Evolutionary conservation across 2,329 filamentous ascomycete genomes (phyloP), one percentile per base, ranked within the genome.

Genomic region (Xylaria sp.): DNA sequence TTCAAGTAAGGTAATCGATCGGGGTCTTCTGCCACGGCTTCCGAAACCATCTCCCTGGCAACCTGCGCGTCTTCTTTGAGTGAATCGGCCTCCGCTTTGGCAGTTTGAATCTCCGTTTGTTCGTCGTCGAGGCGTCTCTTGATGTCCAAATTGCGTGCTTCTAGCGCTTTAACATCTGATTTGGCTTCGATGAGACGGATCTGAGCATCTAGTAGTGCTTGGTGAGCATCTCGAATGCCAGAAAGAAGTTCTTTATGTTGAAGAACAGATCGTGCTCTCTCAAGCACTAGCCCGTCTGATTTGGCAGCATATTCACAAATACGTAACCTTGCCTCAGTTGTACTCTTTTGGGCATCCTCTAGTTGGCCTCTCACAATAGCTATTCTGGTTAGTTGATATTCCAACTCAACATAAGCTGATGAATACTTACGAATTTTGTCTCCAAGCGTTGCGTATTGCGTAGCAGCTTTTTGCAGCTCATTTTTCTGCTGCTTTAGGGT

Each of bases 121-220:
- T 83, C 84, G 10, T 80, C 77, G 26, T 86, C 83, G 4, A 92
- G 82, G 51, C 81, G 79, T 49, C 83, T 76, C 63, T 85, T 83
- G 66, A 93, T 88, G 57, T 88, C 83, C 9, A 79, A 74, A 73
- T 93, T 93, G 66, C 90, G 89, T 17, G 83, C 82, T 74, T 88
- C 87, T n/a, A 97, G 83, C 6, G 87, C 87, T 53, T 88, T 84
- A 2, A 92, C 80, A 75, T 99, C 96, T 0, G 94, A 97, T n/a
- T 84, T 79, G 1, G 93, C 94, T 82, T 99, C 96, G 36, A 97
- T 87, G 0, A 87, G 82, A 69, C 89, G 85, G 53, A 97, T 85
- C 72, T 92, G 87, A 1, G 88, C 89, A 74, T 94, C 89, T 17
- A 94, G 80, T 11, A 93, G 81, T 15, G 87, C 86, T 54, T 90